Conservation (phyloP, 139 green algal genomes). For the Auxenochlorella protothecoides region DNA sequence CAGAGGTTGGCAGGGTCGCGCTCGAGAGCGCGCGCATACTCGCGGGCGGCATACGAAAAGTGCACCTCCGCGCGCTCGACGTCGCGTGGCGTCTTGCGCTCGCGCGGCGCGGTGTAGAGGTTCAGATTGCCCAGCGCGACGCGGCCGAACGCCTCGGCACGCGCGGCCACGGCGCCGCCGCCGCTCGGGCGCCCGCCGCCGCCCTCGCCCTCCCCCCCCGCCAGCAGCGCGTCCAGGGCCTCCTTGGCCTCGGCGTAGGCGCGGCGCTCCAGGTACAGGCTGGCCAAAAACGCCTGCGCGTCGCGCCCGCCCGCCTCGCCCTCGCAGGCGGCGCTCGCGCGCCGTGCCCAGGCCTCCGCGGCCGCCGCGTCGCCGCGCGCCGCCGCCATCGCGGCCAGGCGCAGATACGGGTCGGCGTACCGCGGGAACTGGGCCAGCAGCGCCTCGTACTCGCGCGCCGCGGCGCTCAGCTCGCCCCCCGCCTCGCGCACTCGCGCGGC, state of each 20-base stretch:
- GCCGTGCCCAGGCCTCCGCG: not conserved
- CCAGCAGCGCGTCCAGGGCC: slow-evolving; percentile 29
- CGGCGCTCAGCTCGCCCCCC: slow-evolving; percentile 35
- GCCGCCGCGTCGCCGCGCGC: slow-evolving; percentile 9
- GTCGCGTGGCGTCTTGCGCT: slow-evolving; percentile 23
- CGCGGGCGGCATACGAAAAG: slow-evolving; percentile 33
- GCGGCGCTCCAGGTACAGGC: slow-evolving; percentile 50
- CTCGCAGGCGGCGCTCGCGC: not conserved
- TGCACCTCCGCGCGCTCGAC: slow-evolving; percentile 6
- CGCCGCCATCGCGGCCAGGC: slow-evolving; percentile 59
- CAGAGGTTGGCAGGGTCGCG: slow-evolving; percentile 53
- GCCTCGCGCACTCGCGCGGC: slow-evolving; percentile 63
- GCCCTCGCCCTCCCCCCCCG: not conserved
- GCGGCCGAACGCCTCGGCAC: not conserved
- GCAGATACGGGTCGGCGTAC: slow-evolving; percentile 80
- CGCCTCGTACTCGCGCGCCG: slow-evolving; percentile 37
- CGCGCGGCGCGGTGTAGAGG: slow-evolving; percentile 36
- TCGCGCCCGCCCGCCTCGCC: slow-evolving; percentile 19
- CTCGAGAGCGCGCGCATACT: slow-evolving; percentile 47
- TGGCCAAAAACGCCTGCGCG: slow-evolving; percentile 50
- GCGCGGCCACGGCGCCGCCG: slow-evolving; percentile 8
- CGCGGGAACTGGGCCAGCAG: slow-evolving; percentile 51
- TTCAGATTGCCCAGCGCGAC: slow-evolving; percentile 51
- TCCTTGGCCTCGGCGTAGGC: slow-evolving; percentile 38
- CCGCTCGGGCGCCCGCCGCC: slow-evolving; percentile 31